Base-by-base conservation (phyloP, 345 rosid genomes). In the Salix koriyanagi region DNA sequence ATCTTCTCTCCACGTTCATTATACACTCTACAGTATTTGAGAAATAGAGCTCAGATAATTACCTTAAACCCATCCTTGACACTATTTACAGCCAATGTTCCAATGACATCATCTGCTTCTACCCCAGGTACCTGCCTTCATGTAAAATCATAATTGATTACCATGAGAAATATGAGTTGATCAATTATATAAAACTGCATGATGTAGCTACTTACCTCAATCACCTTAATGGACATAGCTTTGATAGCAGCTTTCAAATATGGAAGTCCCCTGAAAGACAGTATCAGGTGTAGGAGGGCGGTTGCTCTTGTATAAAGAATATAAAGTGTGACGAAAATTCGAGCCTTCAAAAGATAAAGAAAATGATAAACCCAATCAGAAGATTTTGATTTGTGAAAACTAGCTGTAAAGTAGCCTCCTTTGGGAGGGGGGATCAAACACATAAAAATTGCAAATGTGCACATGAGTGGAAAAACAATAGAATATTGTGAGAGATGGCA, bases 71-170 rank as follows among this genome's bases (percentile, higher is more conserved):
- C 98, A 48, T 83, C 88, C 73, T 85, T 90, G 70, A 93, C 89
- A 88, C 96, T 93, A 85, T 92, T 92, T 48, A 78, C 70, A 72
- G 97, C 98, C 88, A 96, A 80, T 28, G 99, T 93, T 74, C 99
- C 99, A 78, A 96, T 91, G 74, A 96, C 99, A 77, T 96, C 99
- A 80, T 93, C 98, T 67, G 99, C 99, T 90, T 96, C 99, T 75
- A 96, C 99, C 72, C 99, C 98, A 58, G 96, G 93, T 77, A 93
- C 94, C 97, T 95, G 86, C 74, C 84, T 79, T 86, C 50, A 32
- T 61, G 67, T 73, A 76, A 73, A 77, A 78, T 77, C 61, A 77
- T 76, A 68, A 76, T 82, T 70, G 82, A 70, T 79, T 62, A 82
- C 67, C n/a, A 60, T 74, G 71, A 19, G 81, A 12, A 23, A 83